A percentile compares a stretch with the other conserved stretches of the same genome.
These are phyloP conservation scores for Nicotiana knightiana DNA, from an alignment of 257 asterid species.

Conservation along the genomic window DNA sequence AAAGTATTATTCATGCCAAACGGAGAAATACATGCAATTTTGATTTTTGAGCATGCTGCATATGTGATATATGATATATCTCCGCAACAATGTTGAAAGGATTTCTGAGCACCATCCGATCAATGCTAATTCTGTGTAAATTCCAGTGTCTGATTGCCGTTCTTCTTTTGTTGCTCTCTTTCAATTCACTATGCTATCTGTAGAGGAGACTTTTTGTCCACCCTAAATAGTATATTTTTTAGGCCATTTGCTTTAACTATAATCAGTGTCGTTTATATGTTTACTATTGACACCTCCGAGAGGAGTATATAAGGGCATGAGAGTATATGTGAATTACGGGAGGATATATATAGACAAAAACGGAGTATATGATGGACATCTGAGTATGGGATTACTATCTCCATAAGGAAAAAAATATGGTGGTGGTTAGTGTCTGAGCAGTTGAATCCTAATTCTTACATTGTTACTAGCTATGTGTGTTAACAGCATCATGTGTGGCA, in stretches of 20 bases:
- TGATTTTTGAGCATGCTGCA: not conserved
- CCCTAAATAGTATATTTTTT: not conserved
- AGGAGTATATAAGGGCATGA: not conserved
- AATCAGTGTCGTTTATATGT: not conserved
- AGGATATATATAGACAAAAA: not conserved
- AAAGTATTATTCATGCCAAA: not conserved
- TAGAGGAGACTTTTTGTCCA: not conserved
- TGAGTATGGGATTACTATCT: not conserved
- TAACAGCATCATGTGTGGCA: constrained; percentile 61
- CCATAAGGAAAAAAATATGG: not conserved
- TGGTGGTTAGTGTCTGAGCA: not conserved
- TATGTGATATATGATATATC: not conserved
- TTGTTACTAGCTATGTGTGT: not conserved
- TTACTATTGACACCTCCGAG: not conserved
- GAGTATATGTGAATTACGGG: not conserved
- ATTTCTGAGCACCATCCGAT: not conserved
- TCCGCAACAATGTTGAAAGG: not conserved
- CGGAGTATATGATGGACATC: not conserved
- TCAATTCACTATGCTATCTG: not conserved
- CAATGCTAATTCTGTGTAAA: not conserved
- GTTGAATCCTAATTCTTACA: not conserved
- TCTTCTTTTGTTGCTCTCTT: not conserved
- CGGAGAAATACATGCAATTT: not conserved
- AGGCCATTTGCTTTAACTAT: not conserved
- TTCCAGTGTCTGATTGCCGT: not conserved